Conservation (phyloP, 2,329 filamentous ascomycete species). For the Cylindrodendrum hubeiense region DNA sequence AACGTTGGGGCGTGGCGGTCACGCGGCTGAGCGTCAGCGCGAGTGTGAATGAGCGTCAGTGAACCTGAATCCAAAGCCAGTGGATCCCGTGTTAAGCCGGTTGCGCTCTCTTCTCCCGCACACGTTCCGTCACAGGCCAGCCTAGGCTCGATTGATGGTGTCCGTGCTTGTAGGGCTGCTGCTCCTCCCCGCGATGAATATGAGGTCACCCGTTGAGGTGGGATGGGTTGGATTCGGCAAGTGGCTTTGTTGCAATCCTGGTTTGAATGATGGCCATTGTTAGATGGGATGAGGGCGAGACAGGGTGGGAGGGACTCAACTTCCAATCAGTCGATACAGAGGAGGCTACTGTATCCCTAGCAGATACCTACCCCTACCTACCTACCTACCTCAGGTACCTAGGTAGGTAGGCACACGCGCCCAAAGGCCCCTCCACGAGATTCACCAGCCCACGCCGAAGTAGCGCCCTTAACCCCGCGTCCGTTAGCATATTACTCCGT, state of each 20-base stretch:
- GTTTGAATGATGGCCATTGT: slow-evolving; percentile 6
- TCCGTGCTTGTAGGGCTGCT: slow-evolving; percentile 17
- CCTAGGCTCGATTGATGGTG: slow-evolving; percentile 2
- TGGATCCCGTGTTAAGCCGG: background rate
- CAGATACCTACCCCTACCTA: background rate
- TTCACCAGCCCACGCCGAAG: background rate
- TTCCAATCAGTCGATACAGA: slow-evolving; percentile 11
- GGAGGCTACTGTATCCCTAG: background rate
- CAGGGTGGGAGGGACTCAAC: slow-evolving; percentile 1
- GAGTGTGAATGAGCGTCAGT: background rate
- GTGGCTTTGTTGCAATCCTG: slow-evolving; percentile 4
- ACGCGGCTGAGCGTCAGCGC: background rate
- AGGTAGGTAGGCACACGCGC: slow-evolving; percentile 9
- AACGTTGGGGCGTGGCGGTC: background rate
- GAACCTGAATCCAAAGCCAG: background rate
- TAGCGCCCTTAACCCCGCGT: slow-evolving; percentile 1
- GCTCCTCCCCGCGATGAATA: slow-evolving; percentile 12
- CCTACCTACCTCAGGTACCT: slow-evolving; percentile 3
- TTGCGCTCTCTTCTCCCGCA: background rate
- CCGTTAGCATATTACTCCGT: background rate
- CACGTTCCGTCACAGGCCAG: background rate
- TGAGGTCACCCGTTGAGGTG: background rate
- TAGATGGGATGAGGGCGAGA: slow-evolving; percentile 15
- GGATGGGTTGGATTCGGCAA: slow-evolving; percentile 12
- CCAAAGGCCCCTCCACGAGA: background rate